Percentiles rank a stretch among this genome's conserved stretches.
These are phyloP conservation scores for Boletellus sp. DNA, from an alignment of 768 basidiomycete species.

Conservation along the genomic window DNA sequence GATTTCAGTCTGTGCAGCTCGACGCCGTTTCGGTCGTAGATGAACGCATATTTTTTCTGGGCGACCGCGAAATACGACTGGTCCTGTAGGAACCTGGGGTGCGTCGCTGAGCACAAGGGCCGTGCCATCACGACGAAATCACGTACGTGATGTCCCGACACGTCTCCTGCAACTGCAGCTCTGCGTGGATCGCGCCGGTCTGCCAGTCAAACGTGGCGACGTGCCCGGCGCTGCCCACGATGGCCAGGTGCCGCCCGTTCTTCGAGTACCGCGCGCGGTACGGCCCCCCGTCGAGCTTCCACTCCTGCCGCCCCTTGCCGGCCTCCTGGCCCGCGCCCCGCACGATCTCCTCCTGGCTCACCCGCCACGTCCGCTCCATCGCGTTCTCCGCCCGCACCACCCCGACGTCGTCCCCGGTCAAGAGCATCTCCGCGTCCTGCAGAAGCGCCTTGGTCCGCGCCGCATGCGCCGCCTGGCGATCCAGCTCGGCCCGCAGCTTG, in stretches of 20 bases:
- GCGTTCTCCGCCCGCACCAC: slow-evolving; percentile 70
- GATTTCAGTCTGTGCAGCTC: slow-evolving; percentile 83
- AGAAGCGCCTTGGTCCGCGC: slow-evolving; percentile 58
- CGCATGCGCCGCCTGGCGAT: slow-evolving; percentile 56
- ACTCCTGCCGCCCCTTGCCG: slow-evolving; percentile 68
- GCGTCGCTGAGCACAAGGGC: not conserved
- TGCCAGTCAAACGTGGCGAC: slow-evolving; percentile 94
- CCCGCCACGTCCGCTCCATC: slow-evolving; percentile 88
- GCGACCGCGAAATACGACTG: slow-evolving; percentile 93
- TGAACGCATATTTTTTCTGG: slow-evolving; percentile 93
- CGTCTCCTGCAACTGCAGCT: slow-evolving; percentile 86
- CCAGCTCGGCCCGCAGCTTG: slow-evolving; percentile 70
- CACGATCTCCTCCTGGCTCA: slow-evolving; percentile 76
- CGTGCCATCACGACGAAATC: not conserved
- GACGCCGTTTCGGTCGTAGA: slow-evolving; percentile 92
- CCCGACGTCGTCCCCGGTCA: slow-evolving; percentile 61
- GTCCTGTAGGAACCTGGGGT: slow-evolving; percentile 79
- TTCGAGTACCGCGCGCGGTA: slow-evolving; percentile 83
- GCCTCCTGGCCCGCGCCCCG: slow-evolving; percentile 69
- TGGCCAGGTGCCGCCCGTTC: slow-evolving; percentile 91
- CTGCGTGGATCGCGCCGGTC: slow-evolving; percentile 78
- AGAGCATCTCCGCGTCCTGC: slow-evolving; percentile 70
- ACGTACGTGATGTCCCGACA: slow-evolving; percentile 88
- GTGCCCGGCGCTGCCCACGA: slow-evolving; percentile 80
- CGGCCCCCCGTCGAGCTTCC: slow-evolving; percentile 80